Base-by-base conservation (phyloP, 2,329 filamentous ascomycete species). In the Leptographium wingfieldii region DNA sequence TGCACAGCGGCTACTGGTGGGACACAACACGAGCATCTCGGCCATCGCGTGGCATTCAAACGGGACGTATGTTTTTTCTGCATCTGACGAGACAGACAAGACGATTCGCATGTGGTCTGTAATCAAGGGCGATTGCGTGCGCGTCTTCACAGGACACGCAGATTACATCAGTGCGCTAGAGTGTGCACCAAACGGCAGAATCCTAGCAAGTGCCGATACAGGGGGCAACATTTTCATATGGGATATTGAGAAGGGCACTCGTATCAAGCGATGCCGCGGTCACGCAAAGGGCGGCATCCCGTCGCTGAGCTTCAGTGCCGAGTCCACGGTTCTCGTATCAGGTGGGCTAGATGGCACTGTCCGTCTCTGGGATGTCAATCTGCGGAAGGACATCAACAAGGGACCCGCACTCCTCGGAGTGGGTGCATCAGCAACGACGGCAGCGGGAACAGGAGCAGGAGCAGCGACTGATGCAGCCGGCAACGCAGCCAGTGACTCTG, bases 21-120 rank as follows among this genome's bases (percentile, higher is more conserved):
- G 94, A 1, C 94, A 99, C 69, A 92, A 97, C 66, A 90, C 91
- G 25, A 87, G 90, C 66, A 89, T 96, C n/a, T 95, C 95, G 57
- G 85, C 86, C 52, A 80, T 96, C n/a, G 80, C 88, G 16, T 99
- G 94, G 85, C 94, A 99, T 68, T 90, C 92, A 0, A 99, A 99
- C 69, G 90, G 90, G 22, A 84, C 88, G 6, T 99, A 97, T 67
- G 77, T 96, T 53, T 96, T 99, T 72, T 96, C 94, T 0, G 91
- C 88, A 3, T 95, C 90, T 14, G 88, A 88, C 65, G 92, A 85
- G 68, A 82, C 79, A 7, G 84, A 99, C 72, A 92, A 92, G 72
- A 94, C 91, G 0, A 89, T 97, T 40, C 86, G 94, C 35, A 97
- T 99, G 92, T 99, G 94, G 94, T 86, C 91, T 11, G 83, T 96